Conservation (phyloP, 2,329 filamentous ascomycete species). For the Claviceps sorghi region DNA sequence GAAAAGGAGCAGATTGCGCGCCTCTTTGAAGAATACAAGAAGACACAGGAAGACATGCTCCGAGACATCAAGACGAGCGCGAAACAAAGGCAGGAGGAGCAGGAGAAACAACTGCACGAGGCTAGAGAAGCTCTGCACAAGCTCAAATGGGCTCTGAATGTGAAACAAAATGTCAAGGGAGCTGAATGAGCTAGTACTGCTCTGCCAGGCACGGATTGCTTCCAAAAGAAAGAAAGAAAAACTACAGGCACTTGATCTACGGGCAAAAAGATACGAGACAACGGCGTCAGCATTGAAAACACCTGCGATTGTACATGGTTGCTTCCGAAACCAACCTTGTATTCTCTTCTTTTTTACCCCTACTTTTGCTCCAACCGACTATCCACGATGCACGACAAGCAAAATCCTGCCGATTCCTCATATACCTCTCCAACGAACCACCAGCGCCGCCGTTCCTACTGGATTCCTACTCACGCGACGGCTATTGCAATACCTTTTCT, state of each 20-base stretch:
- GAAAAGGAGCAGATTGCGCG: conserved; percentile 47
- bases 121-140: conserved; percentile 48
- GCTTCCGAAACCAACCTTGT: no score
- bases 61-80: conserved; percentile 44
- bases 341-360: no score
- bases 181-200: conserved; percentile 25
- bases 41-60: conserved; percentile 46
- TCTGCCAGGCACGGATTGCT: neutral
- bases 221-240: no score
- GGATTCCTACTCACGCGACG: neutral
- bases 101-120: conserved; percentile 43
- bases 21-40: conserved; percentile 51
- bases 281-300: no score
- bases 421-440: neutral
- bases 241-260: no score
- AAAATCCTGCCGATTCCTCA: neutral
- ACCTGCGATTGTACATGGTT: no score
- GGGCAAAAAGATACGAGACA: no score
- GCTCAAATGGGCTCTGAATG: conserved; percentile 57
- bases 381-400: no score
- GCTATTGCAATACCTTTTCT: neutral
- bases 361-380: no score
- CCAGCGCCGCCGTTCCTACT: neutral
- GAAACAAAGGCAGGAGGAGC: conserved; percentile 43
- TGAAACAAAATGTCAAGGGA: conserved; percentile 46